Percentiles rank a stretch among this genome's conserved stretches.
Evolutionary conservation across 192 early-diverging fungal species (phyloP).

Genomic region (Backusella sp.): DNA sequence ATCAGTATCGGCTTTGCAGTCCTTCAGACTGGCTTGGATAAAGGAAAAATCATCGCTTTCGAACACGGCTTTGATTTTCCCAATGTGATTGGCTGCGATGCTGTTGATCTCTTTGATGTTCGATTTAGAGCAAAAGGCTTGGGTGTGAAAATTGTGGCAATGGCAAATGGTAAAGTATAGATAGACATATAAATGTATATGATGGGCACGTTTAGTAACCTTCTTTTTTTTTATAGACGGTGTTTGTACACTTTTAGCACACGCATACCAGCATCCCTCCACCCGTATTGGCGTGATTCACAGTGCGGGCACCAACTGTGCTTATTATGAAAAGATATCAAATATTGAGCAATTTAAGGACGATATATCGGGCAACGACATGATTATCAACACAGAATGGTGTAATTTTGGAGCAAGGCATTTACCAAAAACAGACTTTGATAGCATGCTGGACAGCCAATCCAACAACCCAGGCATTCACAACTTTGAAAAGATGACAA

Average conservation of each 20-base stretch:
- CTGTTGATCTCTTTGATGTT: conserved; percentile 74
- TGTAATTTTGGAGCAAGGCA: conserved; percentile 78
- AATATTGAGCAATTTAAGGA: conserved; percentile 48
- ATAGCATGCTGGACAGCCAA: conserved; percentile 76
- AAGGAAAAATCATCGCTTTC: conserved; percentile 59
- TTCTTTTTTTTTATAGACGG: conserved; percentile 63
- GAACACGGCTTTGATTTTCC: conserved; percentile 84
- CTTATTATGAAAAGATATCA: conserved; percentile 60
- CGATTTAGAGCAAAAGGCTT: conserved; percentile 69
- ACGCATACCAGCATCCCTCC: conserved; percentile 72
- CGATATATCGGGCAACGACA: conserved; percentile 42
- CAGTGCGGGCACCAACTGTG: conserved; percentile 92
- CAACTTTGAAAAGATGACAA: conserved; percentile 91
- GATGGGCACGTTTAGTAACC: not conserved
- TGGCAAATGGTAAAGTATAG: conserved; percentile 66
- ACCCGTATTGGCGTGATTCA: conserved; percentile 86
- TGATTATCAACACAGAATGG: conserved; percentile 96
- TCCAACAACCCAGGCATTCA: conserved; percentile 78
- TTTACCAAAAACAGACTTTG: conserved; percentile 80
- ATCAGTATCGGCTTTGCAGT: conserved; percentile 53
- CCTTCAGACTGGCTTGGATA: conserved; percentile 62
- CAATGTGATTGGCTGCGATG: conserved; percentile 78
- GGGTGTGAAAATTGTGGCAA: conserved; percentile 72
- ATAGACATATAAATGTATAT: not conserved
- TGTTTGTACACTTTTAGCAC: conserved; percentile 84